Evolutionary conservation across 148 eudicot species (phyloP).

Genomic region (Arbutus unedo): DNA sequence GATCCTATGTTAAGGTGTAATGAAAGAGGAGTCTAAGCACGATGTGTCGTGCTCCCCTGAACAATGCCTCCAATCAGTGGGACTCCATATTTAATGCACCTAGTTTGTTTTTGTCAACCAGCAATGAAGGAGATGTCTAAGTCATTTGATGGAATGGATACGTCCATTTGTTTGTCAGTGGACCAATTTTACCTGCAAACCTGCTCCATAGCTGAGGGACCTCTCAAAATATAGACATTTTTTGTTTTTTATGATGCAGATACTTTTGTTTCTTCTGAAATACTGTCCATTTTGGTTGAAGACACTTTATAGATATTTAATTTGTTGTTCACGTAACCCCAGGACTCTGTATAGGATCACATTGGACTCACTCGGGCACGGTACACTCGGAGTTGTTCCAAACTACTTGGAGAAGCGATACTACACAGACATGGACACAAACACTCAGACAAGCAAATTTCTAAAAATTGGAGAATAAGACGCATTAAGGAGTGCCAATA

Average conservation of each 20-base stretch:
- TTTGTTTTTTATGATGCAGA: not conserved
- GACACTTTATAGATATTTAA: not conserved
- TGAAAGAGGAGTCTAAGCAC: too few species aligned
- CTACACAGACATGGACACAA: too few species aligned
- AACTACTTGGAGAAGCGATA: not conserved
- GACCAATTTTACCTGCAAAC: not conserved
- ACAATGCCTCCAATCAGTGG: not conserved
- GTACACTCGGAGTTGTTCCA: not conserved
- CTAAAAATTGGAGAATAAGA: too few species aligned
- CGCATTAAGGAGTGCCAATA: too few species aligned
- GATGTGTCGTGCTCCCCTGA: too few species aligned
- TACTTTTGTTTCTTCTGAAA: not conserved
- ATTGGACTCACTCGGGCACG: not conserved
- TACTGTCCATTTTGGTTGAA: not conserved
- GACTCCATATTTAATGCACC: not conserved
- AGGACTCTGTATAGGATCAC: not conserved
- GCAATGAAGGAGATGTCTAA: not conserved
- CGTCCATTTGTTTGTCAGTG: not conserved
- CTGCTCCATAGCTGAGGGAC: conserved; percentile 7
- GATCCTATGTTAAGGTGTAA: too few species aligned
- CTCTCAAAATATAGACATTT: conserved; percentile 1
- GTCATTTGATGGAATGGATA: not conserved
- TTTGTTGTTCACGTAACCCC: not conserved
- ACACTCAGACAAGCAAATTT: too few species aligned
- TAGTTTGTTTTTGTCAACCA: conserved; percentile 7